Evolutionary conservation across 2,329 filamentous ascomycete species (phyloP).

Genomic region (Xylaria sp.): DNA sequence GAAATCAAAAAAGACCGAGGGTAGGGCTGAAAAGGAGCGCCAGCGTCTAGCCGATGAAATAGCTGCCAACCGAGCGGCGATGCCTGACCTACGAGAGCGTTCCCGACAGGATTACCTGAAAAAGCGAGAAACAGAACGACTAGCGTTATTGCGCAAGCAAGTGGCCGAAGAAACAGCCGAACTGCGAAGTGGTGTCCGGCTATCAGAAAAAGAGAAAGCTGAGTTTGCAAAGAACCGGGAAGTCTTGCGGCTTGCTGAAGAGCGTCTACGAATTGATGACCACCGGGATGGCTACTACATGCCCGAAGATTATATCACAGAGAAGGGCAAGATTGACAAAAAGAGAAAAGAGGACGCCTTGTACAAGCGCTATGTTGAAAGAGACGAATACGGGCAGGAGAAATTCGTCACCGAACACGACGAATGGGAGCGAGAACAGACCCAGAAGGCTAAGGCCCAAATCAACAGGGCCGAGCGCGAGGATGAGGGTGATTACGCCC

Average conservation of each 20-base stretch:
- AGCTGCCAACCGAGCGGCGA: conserved; percentile 69
- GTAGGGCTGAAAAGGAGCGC: conserved; percentile 63
- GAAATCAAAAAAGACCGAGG: conserved; percentile 70
- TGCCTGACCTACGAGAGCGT: conserved; percentile 79
- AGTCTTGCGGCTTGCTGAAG: conserved; percentile 79
- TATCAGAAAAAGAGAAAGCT: conserved; percentile 80
- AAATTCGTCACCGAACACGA: conserved; percentile 92
- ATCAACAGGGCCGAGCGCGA: conserved; percentile 76
- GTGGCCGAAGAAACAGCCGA: conserved; percentile 89
- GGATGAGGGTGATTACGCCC: conserved; percentile 85
- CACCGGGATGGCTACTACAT: conserved; percentile 90
- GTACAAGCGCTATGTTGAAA: conserved; percentile 88
- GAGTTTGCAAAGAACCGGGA: conserved; percentile 91
- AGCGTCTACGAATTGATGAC: conserved; percentile 86
- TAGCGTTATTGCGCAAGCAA: conserved; percentile 86
- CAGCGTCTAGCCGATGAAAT: conserved; percentile 70
- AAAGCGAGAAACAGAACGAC: conserved; percentile 85
- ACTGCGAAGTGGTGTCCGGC: conserved; percentile 72
- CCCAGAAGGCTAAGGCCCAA: conserved; percentile 84
- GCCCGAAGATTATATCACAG: conserved; percentile 93
- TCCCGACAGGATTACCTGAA: conserved; percentile 92
- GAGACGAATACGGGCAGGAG: conserved; percentile 85
- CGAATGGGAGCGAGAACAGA: conserved; percentile 93
- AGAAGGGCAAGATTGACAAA: conserved; percentile 85
- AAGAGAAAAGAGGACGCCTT: conserved; percentile 89